Evolutionary conservation across 2,329 filamentous ascomycete species (phyloP).

Genomic region (Ceratocystis papillata): DNA sequence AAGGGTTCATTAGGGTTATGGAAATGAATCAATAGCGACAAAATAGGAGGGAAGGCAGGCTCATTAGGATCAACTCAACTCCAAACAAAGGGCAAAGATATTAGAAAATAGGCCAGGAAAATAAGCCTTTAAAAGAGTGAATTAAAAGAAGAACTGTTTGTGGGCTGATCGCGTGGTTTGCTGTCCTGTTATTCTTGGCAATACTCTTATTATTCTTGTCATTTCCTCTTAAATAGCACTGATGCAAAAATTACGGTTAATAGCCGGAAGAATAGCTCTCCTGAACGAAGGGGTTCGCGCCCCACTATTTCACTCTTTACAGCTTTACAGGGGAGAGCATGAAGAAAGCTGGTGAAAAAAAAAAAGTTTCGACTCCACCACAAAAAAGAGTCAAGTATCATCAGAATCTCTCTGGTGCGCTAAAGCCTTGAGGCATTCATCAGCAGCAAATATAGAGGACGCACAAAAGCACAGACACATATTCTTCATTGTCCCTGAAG

Average conservation of each 20-base stretch:
- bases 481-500: background rate
- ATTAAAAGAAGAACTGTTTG: no score
- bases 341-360: background rate
- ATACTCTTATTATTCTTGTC: no score
- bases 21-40: no score
- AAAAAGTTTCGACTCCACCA: slow-evolving; percentile 10
- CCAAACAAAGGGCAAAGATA: no score
- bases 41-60: no score
- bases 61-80: no score
- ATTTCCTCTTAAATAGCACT: no score
- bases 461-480: background rate
- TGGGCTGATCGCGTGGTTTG: no score
- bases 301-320: slow-evolving; percentile 1
- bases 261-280: background rate
- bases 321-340: background rate
- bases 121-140: no score
- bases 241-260: background rate
- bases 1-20: no score
- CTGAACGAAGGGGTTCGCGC: background rate
- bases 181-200: no score
- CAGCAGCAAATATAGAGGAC: background rate
- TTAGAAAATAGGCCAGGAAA: no score
- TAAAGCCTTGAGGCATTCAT: background rate
- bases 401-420: background rate
- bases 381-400: background rate